These are phyloP conservation scores for Glycine tomentella DNA, from an alignment of 306 rosid species.

Conservation along the genomic window DNA sequence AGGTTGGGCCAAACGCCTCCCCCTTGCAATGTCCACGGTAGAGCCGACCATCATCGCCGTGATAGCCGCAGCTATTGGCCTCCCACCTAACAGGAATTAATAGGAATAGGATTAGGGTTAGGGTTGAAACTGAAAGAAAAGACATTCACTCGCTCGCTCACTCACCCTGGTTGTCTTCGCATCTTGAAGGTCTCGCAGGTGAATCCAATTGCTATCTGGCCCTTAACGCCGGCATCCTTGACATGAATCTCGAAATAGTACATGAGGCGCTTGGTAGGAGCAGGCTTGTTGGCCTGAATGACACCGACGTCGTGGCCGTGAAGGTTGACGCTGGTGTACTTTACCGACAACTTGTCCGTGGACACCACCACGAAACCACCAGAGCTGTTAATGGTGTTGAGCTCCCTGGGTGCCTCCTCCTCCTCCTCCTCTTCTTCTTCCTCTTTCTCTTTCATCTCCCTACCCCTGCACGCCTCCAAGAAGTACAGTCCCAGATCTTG, in stretches of 20 bases:
- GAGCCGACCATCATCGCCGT: constrained; percentile 95
- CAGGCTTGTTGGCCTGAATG: constrained; percentile 81
- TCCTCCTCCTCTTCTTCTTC: constrained; percentile 44
- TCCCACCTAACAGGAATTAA: constrained; percentile 72
- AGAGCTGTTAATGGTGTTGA: constrained; percentile 90
- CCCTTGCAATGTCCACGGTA: constrained; percentile 83
- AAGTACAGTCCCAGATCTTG: constrained; percentile 74
- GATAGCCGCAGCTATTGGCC: constrained; percentile 95
- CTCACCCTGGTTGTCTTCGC: constrained; percentile 90
- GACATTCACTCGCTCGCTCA: too few relatives aligned
- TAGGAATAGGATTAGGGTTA: neutral
- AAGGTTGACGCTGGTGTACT: constrained; percentile 73
- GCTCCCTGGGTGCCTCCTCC: constrained; percentile 81
- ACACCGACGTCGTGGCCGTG: constrained; percentile 99
- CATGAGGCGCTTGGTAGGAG: constrained; percentile 79
- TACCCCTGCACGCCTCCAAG: constrained; percentile 63
- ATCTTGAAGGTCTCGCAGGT: constrained; percentile 87
- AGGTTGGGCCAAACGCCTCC: constrained; percentile 88
- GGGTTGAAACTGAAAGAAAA: neutral
- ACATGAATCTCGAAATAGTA: constrained; percentile 92
- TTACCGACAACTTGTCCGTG: constrained; percentile 85
- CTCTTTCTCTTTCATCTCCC: constrained; percentile 40
- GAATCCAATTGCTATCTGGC: constrained; percentile 90
- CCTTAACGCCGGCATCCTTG: constrained; percentile 89
- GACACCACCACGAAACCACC: constrained; percentile 88